A percentile compares a stretch with the other conserved stretches of the same genome.
Conservation (phyloP, 352 stramenopile species). For the Halophytophthora polymorphica region DNA sequence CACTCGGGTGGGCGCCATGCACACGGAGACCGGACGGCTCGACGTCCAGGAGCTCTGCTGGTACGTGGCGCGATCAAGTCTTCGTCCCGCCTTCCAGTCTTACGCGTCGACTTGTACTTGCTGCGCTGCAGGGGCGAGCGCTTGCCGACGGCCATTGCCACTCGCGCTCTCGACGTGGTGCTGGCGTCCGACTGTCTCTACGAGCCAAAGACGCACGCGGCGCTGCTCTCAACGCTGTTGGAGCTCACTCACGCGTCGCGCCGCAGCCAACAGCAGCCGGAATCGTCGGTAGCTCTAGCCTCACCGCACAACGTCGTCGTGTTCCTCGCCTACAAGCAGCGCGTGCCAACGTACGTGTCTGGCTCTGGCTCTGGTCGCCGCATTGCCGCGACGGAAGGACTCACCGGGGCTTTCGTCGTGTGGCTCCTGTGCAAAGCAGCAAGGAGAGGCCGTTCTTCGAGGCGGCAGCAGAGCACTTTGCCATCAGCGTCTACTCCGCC, state of each 20-base stretch:
- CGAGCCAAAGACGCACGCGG: conserved; percentile 36
- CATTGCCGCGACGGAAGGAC: no score
- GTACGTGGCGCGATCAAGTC: conserved; percentile 14
- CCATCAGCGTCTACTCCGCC: conserved; percentile 33
- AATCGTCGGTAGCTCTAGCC: background rate
- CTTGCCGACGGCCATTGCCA: conserved; percentile 6
- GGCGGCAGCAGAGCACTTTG: conserved; percentile 29
- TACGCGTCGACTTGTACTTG: background rate
- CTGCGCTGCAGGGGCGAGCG: conserved; percentile 13
- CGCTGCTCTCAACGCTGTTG: conserved; percentile 41
- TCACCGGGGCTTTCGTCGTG: background rate
- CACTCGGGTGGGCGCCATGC: conserved; percentile 15
- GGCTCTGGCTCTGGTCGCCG: background rate
- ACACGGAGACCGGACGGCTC: conserved; percentile 19
- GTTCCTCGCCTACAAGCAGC: conserved; percentile 75
- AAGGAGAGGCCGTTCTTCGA: conserved; percentile 50
- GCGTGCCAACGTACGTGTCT: conserved; percentile 34
- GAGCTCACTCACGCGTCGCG: conserved; percentile 21
- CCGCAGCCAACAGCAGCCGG: background rate
- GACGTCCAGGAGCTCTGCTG: conserved; percentile 30
- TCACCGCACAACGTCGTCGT: conserved; percentile 10
- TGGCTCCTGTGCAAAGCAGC: background rate
- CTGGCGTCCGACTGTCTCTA: conserved; percentile 68
- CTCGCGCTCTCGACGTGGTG: conserved; percentile 11
- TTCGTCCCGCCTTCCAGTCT: background rate